Conservation (phyloP, 305 asterid species). For the Solanum aculeatissimum region DNA sequence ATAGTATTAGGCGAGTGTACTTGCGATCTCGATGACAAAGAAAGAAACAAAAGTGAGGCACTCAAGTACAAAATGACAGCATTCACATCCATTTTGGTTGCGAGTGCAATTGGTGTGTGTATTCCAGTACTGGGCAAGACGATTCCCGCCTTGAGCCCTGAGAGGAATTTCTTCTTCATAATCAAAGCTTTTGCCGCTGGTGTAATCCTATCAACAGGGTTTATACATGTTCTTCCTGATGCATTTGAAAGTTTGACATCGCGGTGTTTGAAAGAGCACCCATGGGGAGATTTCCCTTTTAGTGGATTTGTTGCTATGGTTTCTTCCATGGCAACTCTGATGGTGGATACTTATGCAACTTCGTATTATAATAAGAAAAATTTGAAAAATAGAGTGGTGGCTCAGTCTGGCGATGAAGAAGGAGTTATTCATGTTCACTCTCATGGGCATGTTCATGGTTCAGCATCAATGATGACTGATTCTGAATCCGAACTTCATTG, state of each 20-base stretch:
- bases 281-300: conserved; percentile 55
- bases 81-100: conserved; percentile 27
- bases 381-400: neutral
- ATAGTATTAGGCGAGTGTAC: conserved; percentile 15
- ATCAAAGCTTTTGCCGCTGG: conserved; percentile 61
- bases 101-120: conserved; percentile 33
- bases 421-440: conserved; percentile 13
- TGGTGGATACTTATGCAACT: conserved; percentile 50
- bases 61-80: conserved; percentile 38
- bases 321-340: conserved; percentile 36
- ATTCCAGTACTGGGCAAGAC: conserved; percentile 24
- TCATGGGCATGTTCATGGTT: conserved; percentile 39
- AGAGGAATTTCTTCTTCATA: conserved; percentile 26
- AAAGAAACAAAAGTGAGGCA: conserved; percentile 18
- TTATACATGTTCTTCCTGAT: conserved; percentile 47
- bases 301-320: conserved; percentile 51
- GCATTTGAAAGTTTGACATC: conserved; percentile 37
- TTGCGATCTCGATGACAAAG: conserved; percentile 17
- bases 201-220: conserved; percentile 50
- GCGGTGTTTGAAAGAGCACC: conserved; percentile 18
- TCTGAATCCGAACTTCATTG: conserved; percentile 17
- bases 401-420: neutral
- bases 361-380: conserved; percentile 13
- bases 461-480: neutral
- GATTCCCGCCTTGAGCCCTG: conserved; percentile 35